Evolutionary conservation across 768 basidiomycete species (phyloP), one percentile per base, ranked within the genome.

Genomic region (Boletus reticulatus): DNA sequence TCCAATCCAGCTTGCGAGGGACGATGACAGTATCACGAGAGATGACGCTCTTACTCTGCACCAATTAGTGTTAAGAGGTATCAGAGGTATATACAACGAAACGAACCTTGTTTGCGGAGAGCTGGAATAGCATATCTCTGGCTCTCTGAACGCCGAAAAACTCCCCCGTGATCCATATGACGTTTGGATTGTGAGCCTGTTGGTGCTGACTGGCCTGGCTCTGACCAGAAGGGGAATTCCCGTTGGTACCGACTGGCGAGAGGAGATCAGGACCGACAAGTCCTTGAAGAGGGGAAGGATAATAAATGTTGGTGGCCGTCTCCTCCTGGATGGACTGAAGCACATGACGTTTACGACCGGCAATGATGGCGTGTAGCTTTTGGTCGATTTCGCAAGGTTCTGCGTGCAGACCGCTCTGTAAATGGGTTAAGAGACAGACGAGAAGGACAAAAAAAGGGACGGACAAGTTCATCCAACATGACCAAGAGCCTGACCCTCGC

Each of bases 1-100:
- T 89, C 95, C 96, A 98, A 66, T 99, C 96, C 58, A 99, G 80
- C 71, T 99, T 99, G 59, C 96, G 88, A 53, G 96, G 96, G 22
- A 97, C 81, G 52, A 98, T 89, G 6, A 94, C 92, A 16, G 92
- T 94, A 69, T 99, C 95, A 56, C 93, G 79, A 9, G 96, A 95
- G 54, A 97, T 87, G 55, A 97, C 84, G 45, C 84, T 80, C 70
- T 95, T 94, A 67, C 86, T 88, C 96, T 98, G 64, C 9, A 32
- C 16, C 31, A 36, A 31, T 37, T 53, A 43, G 43, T 19, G 47
- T 56, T 9, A 50, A 43, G 7, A 34, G 8, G 9, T 16, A 12
- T 0, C 38, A 27, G 19, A 16, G 10, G 13, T 4, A 1, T 22
- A 47, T 36, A 36, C 20, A 32, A 13, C 1, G 4, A 48, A 54